A percentile compares a stretch with the other conserved stretches of the same genome.
These are phyloP conservation scores for Mucor piriformis DNA, from an alignment of 371 early-diverging fungal species.

Conservation along the genomic window DNA sequence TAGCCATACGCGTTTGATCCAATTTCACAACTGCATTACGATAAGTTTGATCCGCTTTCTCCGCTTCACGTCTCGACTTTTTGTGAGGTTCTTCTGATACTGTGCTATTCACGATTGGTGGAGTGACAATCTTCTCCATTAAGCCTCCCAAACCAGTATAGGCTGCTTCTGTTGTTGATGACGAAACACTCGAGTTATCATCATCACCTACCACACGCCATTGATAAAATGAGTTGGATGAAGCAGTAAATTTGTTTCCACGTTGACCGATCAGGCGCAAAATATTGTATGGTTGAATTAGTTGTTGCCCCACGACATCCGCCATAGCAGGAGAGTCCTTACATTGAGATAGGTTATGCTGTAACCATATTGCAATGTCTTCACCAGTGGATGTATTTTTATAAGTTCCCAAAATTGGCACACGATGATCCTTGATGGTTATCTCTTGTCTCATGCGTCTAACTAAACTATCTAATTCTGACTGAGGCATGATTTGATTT, in stretches of 20 bases:
- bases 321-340: conserved; percentile 67
- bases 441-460: conserved; percentile 62
- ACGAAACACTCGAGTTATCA: conserved; percentile 24
- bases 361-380: conserved; percentile 72
- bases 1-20: conserved; percentile 68
- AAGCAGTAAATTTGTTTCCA: conserved; percentile 69
- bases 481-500: conserved; percentile 34
- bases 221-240: conserved; percentile 68
- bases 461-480: conserved; percentile 36
- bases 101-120: conserved; percentile 12
- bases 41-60: conserved; percentile 68
- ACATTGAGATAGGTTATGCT: conserved; percentile 63
- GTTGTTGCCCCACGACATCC: conserved; percentile 71
- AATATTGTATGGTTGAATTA: conserved; percentile 64
- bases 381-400: conserved; percentile 70
- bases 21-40: conserved; percentile 60
- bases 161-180: conserved; percentile 1
- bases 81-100: conserved; percentile 48
- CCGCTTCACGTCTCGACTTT: conserved; percentile 63
- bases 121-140: conserved; percentile 32
- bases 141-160: conserved; percentile 33
- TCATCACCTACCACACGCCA: conserved; percentile 59
- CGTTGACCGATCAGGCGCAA: conserved; percentile 73
- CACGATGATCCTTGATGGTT: conserved; percentile 64
- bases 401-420: conserved; percentile 74